Conservation (phyloP, 768 basidiomycete genomes). For the Cubamyces lactineus region DNA sequence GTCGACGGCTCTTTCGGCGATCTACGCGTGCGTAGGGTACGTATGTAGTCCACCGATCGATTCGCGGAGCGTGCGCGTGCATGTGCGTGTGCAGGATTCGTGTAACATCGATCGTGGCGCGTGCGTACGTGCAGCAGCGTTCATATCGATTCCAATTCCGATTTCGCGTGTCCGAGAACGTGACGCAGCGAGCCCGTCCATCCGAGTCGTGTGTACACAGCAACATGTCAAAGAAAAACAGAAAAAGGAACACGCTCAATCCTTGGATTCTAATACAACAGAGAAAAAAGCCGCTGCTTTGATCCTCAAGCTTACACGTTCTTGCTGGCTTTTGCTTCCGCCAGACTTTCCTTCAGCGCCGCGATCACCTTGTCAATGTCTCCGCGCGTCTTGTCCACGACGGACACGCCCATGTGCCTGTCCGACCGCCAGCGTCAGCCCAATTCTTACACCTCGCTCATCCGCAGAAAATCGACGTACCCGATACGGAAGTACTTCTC, state of each 20-base stretch:
- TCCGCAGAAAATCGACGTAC: slow-evolving; percentile 38
- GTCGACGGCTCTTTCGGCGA: background rate
- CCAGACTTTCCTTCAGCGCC: slow-evolving; percentile 62
- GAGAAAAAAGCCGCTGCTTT: slow-evolving; percentile 8
- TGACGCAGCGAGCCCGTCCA: no score
- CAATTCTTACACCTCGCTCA: background rate
- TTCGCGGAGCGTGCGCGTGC: background rate
- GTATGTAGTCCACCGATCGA: background rate
- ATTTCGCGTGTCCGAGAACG: background rate
- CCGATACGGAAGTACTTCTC: slow-evolving; percentile 94
- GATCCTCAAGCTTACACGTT: slow-evolving; percentile 28
- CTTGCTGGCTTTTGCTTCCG: slow-evolving; percentile 40
- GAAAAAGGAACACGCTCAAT: slow-evolving; percentile 4
- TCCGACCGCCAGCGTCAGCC: background rate
- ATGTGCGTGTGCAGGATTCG: background rate
- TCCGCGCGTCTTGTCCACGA: slow-evolving; percentile 64
- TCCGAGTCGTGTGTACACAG: no score
- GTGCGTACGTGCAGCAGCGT: no score
- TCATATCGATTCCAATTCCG: background rate
- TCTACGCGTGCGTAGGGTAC: background rate
- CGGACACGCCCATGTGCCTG: slow-evolving; percentile 92
- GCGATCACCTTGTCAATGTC: slow-evolving; percentile 77
- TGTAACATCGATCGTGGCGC: no score
- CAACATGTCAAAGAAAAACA: slow-evolving; percentile 6
- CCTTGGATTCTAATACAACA: slow-evolving; percentile 22